These are phyloP conservation scores for Lentinula guzmanii DNA, from an alignment of 768 basidiomycete species.

Conservation along the genomic window DNA sequence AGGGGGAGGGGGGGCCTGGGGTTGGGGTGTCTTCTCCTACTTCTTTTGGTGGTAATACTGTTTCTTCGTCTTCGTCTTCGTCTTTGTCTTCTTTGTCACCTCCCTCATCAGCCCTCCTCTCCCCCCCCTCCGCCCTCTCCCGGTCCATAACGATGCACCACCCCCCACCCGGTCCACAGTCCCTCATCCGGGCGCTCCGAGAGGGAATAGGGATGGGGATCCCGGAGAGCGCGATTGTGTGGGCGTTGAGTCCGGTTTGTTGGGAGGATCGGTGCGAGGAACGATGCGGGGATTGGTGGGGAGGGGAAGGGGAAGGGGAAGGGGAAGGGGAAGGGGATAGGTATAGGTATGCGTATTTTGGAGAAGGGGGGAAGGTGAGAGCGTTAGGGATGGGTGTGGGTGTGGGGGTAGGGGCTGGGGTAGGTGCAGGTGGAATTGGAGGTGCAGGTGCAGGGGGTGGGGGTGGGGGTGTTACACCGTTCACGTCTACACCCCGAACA, in stretches of 20 bases:
- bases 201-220: slow-evolving; percentile 37
- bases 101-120: neutral
- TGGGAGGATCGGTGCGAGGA: slow-evolving; percentile 2
- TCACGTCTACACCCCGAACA: no score
- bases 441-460: neutral
- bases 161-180: slow-evolving; percentile 7
- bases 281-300: no score
- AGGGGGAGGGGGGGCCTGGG: no score
- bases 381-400: neutral
- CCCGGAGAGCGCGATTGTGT: slow-evolving; percentile 28
- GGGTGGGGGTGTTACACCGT: neutral
- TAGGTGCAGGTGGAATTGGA: no score
- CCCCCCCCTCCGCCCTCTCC: neutral
- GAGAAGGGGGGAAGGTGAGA: neutral
- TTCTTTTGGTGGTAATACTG: no score
- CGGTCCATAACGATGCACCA: slow-evolving; percentile 3
- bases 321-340: no score
- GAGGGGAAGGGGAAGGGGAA: no score
- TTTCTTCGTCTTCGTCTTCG: no score
- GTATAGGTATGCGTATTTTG: neutral
- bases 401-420: neutral
- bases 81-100: neutral
- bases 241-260: slow-evolving; percentile 34
- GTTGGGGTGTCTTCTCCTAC: no score
- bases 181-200: slow-evolving; percentile 45